phyloP scores from a whole-genome alignment of 2,329 filamentous ascomycete genomes.

The Fusarium cyanostomum region DNA sequence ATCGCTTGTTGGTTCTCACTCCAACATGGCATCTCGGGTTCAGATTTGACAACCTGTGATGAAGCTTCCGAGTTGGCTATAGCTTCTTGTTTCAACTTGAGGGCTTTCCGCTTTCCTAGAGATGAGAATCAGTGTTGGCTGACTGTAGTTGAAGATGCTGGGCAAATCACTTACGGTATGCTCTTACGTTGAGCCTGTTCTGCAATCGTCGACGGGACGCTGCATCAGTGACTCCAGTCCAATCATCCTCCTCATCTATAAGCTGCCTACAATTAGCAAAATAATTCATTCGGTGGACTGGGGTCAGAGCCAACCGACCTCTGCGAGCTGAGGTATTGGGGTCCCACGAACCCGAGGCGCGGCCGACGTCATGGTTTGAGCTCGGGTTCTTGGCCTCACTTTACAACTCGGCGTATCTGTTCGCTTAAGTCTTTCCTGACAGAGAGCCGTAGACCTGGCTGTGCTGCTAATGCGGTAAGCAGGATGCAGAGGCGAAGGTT shows the following conservation, averaged over 20 bases:
- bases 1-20: neutral
- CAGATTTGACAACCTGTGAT: neutral
- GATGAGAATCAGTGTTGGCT: neutral
- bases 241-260: constrained; percentile 53
- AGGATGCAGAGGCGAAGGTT: neutral
- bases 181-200: constrained; percentile 57
- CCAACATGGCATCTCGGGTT: neutral
- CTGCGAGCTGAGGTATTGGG: neutral
- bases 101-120: neutral
- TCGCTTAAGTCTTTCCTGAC: neutral
- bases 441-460: neutral
- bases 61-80: neutral
- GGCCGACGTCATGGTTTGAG: neutral
- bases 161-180: constrained; percentile 40
- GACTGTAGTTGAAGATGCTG: accelerated
- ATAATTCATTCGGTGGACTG: neutral
- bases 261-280: constrained; percentile 45
- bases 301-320: neutral
- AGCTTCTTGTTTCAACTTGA: neutral
- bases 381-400: neutral
- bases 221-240: constrained; percentile 56
- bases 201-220: constrained; percentile 53
- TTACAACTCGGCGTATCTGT: neutral
- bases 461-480: neutral
- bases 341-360: neutral